Evolutionary conservation across 331 rosid genomes (phyloP), one percentile per base, ranked within the genome.

Genomic region (Rosa hybrid): DNA sequence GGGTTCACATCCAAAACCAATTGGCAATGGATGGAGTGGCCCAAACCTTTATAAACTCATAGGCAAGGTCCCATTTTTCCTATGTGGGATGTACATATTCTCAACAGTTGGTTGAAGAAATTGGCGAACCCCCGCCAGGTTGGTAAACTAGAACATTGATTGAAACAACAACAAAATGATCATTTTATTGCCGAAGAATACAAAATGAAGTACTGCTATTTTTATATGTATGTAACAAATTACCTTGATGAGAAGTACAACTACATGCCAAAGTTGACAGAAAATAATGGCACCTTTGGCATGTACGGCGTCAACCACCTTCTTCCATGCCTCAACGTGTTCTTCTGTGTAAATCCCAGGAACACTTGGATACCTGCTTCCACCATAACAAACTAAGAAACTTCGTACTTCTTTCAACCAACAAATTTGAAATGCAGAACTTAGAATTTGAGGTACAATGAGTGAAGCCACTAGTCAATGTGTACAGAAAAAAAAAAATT

Each of bases 241-340:
- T 81, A 94, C 97, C 92, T 57, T 81, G 81, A 81, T 89, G 97
- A 18, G 98, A 92, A 3, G 97, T 97, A 91, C 27, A 23, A 97
- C 98, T 4, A 92, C 98, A 75, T 94, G 34, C 34, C 34, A 30
- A 30, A 30, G 34, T 30, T 30, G 34, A 30, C 34, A 30, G 34
- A 30, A 30, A 79, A 94, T 79, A 54, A 92, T 53, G 84, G 88
- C 80, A 49, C 98, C 95, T 77, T 90, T 90, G 64, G 90, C 95
- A 80, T 94, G 97, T 14, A 91, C 98, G 0, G 97, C 95, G 81
- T 92, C 94, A 60, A 92, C 97, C 49, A 92, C 78, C 71, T 81
- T 75, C 88, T 87, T 91, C 98, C 98, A 94, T 69, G 94, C 97
- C 80, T 88, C 84, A 45, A 92, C 97, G 60, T 94, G 97, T 57